Evolutionary conservation across 306 rosid species (phyloP).

Genomic region (Rosa persica): DNA sequence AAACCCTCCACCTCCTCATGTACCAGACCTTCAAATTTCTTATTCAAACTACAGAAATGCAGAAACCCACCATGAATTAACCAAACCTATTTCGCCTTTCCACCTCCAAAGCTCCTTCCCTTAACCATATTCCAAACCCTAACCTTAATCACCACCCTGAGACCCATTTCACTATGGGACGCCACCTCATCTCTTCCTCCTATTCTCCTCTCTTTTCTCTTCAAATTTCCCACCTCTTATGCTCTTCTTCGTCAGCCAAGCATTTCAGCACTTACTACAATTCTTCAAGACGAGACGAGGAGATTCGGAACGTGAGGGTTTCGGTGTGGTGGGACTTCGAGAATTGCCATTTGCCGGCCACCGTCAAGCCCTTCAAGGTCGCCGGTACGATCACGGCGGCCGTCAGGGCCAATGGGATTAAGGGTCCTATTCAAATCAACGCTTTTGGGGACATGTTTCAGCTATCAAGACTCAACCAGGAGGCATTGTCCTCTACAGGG

Average conservation of each 20-base stretch:
- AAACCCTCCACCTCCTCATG: background rate
- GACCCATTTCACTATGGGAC: conserved; percentile 27
- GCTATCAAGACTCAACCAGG: conserved; percentile 62
- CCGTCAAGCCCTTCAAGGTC: conserved; percentile 41
- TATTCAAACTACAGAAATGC: background rate
- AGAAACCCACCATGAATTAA: conserved; percentile 20
- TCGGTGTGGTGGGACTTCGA: conserved; percentile 99
- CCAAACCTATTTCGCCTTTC: conserved; percentile 3
- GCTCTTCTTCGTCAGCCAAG: conserved; percentile 22
- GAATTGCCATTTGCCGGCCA: conserved; percentile 57
- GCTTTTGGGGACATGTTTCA: conserved; percentile 72
- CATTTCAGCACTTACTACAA: conserved; percentile 6
- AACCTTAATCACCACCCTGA: background rate
- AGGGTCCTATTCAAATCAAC: conserved; percentile 71
- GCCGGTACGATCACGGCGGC: conserved; percentile 56
- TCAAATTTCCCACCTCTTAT: conserved; percentile 33
- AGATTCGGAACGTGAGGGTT: conserved; percentile 60
- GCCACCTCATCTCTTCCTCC: conserved; percentile 9
- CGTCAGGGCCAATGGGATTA: conserved; percentile 72
- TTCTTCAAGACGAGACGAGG: conserved; percentile 47
- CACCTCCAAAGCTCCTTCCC: background rate
- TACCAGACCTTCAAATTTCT: background rate
- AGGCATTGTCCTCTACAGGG: conserved; percentile 69
- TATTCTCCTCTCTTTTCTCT: conserved; percentile 25
- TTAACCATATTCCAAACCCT: background rate